These are phyloP conservation scores for Paraleonurus japonicus DNA, from an alignment of 257 asterid species.

Conservation along the genomic window DNA sequence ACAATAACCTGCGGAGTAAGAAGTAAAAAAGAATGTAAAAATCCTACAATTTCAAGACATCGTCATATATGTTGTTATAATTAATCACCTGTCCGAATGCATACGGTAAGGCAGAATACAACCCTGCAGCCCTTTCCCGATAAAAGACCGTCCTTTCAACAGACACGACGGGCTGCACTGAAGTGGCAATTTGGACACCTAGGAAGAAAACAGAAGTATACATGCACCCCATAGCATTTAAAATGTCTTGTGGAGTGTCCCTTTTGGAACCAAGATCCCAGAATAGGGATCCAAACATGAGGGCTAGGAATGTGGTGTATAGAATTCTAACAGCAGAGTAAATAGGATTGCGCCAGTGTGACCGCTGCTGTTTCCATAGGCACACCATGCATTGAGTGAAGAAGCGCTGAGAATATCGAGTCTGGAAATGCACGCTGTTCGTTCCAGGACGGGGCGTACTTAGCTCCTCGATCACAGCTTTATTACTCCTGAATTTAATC, in stretches of 20 bases:
- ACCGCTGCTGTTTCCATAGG: constrained; percentile 82
- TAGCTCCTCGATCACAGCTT: constrained; percentile 43
- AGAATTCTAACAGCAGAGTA: constrained; percentile 50
- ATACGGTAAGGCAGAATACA: constrained; percentile 59
- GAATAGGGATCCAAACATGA: constrained; percentile 16
- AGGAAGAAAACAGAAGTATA: constrained; percentile 37
- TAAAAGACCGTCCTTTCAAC: constrained; percentile 50
- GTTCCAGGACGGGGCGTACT: constrained; percentile 40
- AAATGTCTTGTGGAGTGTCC: constrained; percentile 16
- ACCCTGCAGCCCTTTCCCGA: constrained; percentile 58
- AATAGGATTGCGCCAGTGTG: constrained; percentile 78
- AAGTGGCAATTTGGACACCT: constrained; percentile 34
- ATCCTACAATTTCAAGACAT: no score
- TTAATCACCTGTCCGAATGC: constrained; percentile 44
- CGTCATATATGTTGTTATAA: no score
- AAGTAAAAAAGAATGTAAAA: no score
- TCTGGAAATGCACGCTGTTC: constrained; percentile 38
- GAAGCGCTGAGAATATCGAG: constrained; percentile 43
- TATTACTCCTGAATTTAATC: constrained; percentile 35
- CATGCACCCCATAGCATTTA: constrained; percentile 40
- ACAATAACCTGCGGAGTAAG: no score
- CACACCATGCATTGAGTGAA: constrained; percentile 63
- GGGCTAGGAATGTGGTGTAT: no score
- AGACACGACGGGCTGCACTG: constrained; percentile 47
- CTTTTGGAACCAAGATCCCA: constrained; percentile 58